Evolutionary conservation across 345 rosid genomes (phyloP).

Genomic region (Firmiana major): DNA sequence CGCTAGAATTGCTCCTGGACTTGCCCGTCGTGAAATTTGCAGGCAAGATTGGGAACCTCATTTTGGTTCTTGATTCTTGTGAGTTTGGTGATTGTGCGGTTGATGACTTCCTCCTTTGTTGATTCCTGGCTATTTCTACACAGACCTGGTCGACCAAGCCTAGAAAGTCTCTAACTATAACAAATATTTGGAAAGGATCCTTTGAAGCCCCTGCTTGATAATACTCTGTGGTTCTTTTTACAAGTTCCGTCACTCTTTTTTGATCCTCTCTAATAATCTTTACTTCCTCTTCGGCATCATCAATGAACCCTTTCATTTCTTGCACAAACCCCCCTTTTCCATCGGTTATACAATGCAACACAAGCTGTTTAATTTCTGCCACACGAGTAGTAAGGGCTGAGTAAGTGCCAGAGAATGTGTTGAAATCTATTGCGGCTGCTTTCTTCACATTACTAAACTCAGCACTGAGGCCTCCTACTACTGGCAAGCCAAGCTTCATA

Average conservation of each 20-base stretch:
- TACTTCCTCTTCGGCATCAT: slow-evolving; percentile 57
- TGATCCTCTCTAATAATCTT: slow-evolving; percentile 43
- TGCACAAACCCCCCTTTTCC: slow-evolving; percentile 38
- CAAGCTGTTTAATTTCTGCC: slow-evolving; percentile 38
- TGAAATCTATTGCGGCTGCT: slow-evolving; percentile 65
- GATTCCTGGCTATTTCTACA: slow-evolving; percentile 53
- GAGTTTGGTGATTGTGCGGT: slow-evolving; percentile 29
- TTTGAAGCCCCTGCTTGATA: slow-evolving; percentile 62
- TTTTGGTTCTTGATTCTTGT: slow-evolving; percentile 26
- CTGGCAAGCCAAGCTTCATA: slow-evolving; percentile 60
- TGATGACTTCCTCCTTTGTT: slow-evolving; percentile 48
- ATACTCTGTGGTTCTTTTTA: slow-evolving; percentile 70
- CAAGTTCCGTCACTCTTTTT: slow-evolving; percentile 52
- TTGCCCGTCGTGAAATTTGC: slow-evolving; percentile 54
- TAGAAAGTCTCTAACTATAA: slow-evolving; percentile 67
- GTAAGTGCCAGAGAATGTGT: slow-evolving; percentile 38
- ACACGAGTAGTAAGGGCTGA: slow-evolving; percentile 39
- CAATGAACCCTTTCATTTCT: slow-evolving; percentile 56
- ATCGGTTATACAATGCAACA: slow-evolving; percentile 29
- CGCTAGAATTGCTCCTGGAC: slow-evolving; percentile 52
- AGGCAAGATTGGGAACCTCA: slow-evolving; percentile 63
- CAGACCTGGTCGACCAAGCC: slow-evolving; percentile 74
- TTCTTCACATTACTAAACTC: slow-evolving; percentile 75
- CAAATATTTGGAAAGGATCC: slow-evolving; percentile 61
- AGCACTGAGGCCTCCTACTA: slow-evolving; percentile 68